Evolutionary conservation across 495 filamentous ascomycete species (phyloP), one percentile per base, ranked within the genome.

Genomic region (Neurospora sp.): DNA sequence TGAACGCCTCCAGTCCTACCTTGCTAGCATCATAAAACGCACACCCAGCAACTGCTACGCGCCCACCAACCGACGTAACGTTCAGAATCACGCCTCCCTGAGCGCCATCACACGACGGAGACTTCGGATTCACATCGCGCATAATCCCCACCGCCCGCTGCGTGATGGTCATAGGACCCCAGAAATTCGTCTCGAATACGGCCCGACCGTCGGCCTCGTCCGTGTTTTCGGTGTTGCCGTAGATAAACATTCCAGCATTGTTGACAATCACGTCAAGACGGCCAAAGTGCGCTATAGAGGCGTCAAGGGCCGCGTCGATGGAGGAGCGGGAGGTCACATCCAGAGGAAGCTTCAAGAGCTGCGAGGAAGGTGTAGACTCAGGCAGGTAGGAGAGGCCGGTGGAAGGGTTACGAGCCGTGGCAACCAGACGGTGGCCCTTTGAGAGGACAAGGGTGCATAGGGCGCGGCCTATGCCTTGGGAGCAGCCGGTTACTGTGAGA

Each of bases 191-290:
- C 31, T 88, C 87, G 69, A 89, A 74, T 44, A 84, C 71, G 5
- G 71, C 74, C n/a, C 82, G 83, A 8, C 81, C 77, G 68, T 83
- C 78, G 6, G 75, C 74, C 16, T 85, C 82, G 0, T 76, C 73
- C 20, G 86, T 77, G 37, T 78, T 78, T 75, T 89, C 87, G 12
- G 84, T 82, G 70, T 83, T 83, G 6, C 86, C 86, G 14, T 72
- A 59, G 6, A 85, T 79, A 6, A 79, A 75, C 73, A 87, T 87
- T 22, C 87, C 87, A 3, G 87, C 87, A 69, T 89, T 89, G 80
- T 89, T 89, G 74, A 89, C 84, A 22, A 87, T 76, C 22, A 89
- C 83, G 70, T 89, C 86, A 71, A 89, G 80, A 42, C 82, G 84
- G 37, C 77, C 76, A 74, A 87, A 87, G 42, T 78, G 79, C 0